Percentiles rank a stretch among this genome's conserved stretches.
These are phyloP conservation scores for Paraphoma sp. DNA, from an alignment of 2,329 filamentous ascomycete species.

Conservation along the genomic window DNA sequence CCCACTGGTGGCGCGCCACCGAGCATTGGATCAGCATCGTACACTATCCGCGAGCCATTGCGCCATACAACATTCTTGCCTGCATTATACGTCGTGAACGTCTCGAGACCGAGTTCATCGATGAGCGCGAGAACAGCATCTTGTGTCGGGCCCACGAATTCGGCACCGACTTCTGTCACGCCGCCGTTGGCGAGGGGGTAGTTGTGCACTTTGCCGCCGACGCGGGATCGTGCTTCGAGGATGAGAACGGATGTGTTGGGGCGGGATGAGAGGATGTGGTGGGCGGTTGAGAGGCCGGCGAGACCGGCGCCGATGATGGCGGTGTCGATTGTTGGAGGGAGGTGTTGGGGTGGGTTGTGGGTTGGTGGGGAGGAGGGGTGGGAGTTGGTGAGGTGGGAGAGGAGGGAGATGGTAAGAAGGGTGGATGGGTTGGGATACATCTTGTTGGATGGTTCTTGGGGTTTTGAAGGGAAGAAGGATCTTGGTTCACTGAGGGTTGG, in stretches of 20 bases:
- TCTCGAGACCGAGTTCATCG: slow-evolving; percentile 21
- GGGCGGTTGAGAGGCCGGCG: slow-evolving; percentile 30
- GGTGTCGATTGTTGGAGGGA: slow-evolving; percentile 11
- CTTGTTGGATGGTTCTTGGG: no score
- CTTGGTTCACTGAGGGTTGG: no score
- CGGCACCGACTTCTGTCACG: slow-evolving; percentile 28
- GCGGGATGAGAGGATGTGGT: slow-evolving; percentile 48
- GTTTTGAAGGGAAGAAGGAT: no score
- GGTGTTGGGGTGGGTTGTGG: background rate
- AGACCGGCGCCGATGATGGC: slow-evolving; percentile 57
- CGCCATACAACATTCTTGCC: slow-evolving; percentile 23
- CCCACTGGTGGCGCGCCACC: slow-evolving; percentile 20
- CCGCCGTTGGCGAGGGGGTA: slow-evolving; percentile 22
- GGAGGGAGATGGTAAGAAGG: no score
- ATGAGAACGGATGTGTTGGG: slow-evolving; percentile 48
- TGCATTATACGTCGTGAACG: slow-evolving; percentile 20
- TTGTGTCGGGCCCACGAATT: slow-evolving; percentile 32
- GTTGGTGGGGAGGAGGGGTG: background rate
- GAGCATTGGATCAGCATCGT: slow-evolving; percentile 14
- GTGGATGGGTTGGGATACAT: no score
- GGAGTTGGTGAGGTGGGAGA: no score
- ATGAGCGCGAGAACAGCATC: slow-evolving; percentile 24
- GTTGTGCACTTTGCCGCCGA: slow-evolving; percentile 60
- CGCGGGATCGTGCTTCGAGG: slow-evolving; percentile 58
- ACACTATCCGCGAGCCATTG: slow-evolving; percentile 14